Evolutionary conservation across 306 rosid genomes (phyloP).

Genomic region (Rosa multiflora): DNA sequence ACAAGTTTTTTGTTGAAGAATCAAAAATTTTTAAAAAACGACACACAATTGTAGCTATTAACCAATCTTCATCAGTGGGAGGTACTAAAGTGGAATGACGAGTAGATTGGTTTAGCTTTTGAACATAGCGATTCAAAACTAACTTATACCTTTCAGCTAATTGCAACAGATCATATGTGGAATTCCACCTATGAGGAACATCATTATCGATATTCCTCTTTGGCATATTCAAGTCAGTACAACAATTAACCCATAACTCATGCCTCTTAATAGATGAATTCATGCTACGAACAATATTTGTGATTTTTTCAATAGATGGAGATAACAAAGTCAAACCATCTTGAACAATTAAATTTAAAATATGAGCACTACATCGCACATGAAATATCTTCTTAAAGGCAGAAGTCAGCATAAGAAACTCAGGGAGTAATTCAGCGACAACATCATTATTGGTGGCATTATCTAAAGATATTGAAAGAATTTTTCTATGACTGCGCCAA

Average conservation of each 20-base stretch:
- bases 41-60: background rate
- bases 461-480: too few relatives aligned
- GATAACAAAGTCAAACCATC: background rate
- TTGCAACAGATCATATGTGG: background rate
- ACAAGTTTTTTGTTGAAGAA: background rate
- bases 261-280: background rate
- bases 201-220: background rate
- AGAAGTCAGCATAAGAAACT: too few relatives aligned
- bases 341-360: background rate
- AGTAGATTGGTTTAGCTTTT: too few relatives aligned
- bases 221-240: background rate
- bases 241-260: background rate
- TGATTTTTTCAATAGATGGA: background rate
- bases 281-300: background rate
- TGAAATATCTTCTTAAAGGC: too few relatives aligned
- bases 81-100: background rate
- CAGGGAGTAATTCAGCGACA: too few relatives aligned
- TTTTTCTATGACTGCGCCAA: background rate
- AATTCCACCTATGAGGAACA: constrained; percentile 3
- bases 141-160: background rate
- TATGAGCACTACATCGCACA: too few relatives aligned
- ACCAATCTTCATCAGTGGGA: background rate
- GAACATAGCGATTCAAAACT: background rate
- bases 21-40: background rate
- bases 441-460: too few relatives aligned